These are phyloP conservation scores for Chlamydomonas schloesseri DNA, from an alignment of 139 green algal genomes.

Conservation along the genomic window DNA sequence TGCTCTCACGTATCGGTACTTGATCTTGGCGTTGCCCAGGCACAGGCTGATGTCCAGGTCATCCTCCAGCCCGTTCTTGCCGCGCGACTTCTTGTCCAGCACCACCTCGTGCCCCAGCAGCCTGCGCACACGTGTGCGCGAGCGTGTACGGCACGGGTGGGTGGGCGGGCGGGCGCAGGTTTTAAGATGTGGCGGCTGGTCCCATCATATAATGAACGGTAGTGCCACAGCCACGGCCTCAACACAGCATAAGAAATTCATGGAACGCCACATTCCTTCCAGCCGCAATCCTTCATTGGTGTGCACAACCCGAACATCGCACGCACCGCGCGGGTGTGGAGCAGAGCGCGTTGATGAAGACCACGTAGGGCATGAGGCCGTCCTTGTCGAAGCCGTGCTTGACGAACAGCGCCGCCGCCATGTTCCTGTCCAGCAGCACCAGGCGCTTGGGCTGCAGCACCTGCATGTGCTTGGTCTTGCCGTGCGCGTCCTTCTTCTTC, in stretches of 20 bases:
- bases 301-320: too few relatives aligned
- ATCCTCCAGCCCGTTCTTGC: slow-evolving; percentile 66
- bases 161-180: too few relatives aligned
- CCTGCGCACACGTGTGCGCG: not conserved
- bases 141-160: too few relatives aligned
- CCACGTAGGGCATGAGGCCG: slow-evolving; percentile 70
- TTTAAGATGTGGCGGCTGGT: too few relatives aligned
- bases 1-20: slow-evolving; percentile 59
- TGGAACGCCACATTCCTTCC: too few relatives aligned
- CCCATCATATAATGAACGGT: too few relatives aligned
- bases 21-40: slow-evolving; percentile 69
- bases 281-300: too few relatives aligned
- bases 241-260: too few relatives aligned
- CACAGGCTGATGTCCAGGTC: slow-evolving; percentile 64
- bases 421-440: slow-evolving; percentile 60
- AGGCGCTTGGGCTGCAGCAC: slow-evolving; percentile 41
- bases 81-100: slow-evolving; percentile 58
- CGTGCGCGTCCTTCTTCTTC: slow-evolving; percentile 15
- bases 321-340: slow-evolving; percentile 26
- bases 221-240: too few relatives aligned
- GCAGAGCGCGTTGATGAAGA: slow-evolving; percentile 62
- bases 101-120: slow-evolving; percentile 72
- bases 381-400: slow-evolving; percentile 70
- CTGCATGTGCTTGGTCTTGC: slow-evolving; percentile 8
- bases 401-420: slow-evolving; percentile 66